phyloP scores from a whole-genome alignment of 192 early-diverging fungal genomes.

The Backusella westeae region DNA sequence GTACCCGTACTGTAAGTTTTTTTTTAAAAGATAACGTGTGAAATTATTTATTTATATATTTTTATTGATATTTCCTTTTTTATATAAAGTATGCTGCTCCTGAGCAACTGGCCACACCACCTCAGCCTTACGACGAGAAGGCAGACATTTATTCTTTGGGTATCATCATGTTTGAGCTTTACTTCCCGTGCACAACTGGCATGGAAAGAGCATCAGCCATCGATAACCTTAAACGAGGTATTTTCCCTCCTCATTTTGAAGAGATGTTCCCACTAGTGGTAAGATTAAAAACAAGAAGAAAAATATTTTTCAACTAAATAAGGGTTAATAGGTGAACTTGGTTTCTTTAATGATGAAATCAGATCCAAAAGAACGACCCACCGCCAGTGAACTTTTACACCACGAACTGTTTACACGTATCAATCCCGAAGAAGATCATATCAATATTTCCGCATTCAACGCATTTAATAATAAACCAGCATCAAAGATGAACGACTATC shows the following conservation, averaged over 20 bases:
- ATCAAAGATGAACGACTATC: background rate
- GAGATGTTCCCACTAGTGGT: conserved; percentile 66
- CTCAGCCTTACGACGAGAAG: conserved; percentile 62
- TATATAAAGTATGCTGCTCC: conserved; percentile 69
- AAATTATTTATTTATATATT: conserved; percentile 4
- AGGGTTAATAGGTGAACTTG: conserved; percentile 56
- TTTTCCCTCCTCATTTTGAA: conserved; percentile 67
- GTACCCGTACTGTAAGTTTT: conserved; percentile 21
- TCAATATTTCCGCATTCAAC: background rate
- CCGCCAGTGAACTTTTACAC: conserved; percentile 64
- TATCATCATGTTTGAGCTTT: conserved; percentile 94
- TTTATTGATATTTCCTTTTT: background rate
- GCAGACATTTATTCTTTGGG: conserved; percentile 94
- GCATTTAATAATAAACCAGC: background rate
- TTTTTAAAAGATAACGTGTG: background rate
- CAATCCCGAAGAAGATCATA: conserved; percentile 2
- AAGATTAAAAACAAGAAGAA: background rate
- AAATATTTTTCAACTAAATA: background rate
- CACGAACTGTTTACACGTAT: conserved; percentile 56
- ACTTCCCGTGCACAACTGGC: conserved; percentile 78
- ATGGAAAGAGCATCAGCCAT: conserved; percentile 86
- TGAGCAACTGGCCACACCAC: conserved; percentile 61
- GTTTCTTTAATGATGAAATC: conserved; percentile 76
- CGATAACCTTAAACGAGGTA: conserved; percentile 57
- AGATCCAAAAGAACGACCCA: conserved; percentile 68